These are phyloP conservation scores for Oryza punctata DNA, from an alignment of 176 grass and related monocot species.

Conservation along the genomic window DNA sequence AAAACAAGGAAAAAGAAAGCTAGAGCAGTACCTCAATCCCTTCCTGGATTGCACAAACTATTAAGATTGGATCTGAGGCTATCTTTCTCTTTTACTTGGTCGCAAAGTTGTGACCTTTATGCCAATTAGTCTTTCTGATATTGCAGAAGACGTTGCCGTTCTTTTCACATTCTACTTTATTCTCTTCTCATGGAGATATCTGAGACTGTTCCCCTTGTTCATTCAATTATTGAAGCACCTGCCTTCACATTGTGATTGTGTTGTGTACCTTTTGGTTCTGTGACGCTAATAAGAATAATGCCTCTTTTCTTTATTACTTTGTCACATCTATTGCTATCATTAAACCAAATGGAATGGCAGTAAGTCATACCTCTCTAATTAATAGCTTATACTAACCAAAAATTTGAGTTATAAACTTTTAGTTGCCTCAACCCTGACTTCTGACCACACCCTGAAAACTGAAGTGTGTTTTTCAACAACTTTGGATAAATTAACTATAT, in stretches of 20 bases:
- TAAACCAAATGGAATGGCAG: background rate
- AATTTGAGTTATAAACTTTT: background rate
- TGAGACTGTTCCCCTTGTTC: background rate
- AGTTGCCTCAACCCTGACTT: background rate
- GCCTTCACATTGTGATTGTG: background rate
- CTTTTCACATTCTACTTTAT: conserved; percentile 25
- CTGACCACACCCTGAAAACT: background rate
- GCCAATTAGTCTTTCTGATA: background rate
- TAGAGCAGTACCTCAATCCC: background rate
- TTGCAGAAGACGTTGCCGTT: background rate
- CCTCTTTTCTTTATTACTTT: background rate
- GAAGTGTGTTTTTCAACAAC: background rate
- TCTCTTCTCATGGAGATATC: conserved; percentile 15
- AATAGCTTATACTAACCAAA: background rate
- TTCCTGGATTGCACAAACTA: background rate
- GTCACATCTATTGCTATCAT: background rate
- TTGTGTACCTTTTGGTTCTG: background rate
- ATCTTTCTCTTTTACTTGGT: background rate
- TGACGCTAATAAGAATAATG: background rate
- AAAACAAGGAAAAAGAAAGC: background rate
- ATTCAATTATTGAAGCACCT: conserved; percentile 23
- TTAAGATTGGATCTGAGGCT: background rate
- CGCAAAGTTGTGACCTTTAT: conserved; percentile 14
- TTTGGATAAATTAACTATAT: background rate
- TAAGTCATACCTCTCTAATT: background rate